phyloP scores from a whole-genome alignment of 257 asterid genomes.

The Solanum chmielewskii region DNA sequence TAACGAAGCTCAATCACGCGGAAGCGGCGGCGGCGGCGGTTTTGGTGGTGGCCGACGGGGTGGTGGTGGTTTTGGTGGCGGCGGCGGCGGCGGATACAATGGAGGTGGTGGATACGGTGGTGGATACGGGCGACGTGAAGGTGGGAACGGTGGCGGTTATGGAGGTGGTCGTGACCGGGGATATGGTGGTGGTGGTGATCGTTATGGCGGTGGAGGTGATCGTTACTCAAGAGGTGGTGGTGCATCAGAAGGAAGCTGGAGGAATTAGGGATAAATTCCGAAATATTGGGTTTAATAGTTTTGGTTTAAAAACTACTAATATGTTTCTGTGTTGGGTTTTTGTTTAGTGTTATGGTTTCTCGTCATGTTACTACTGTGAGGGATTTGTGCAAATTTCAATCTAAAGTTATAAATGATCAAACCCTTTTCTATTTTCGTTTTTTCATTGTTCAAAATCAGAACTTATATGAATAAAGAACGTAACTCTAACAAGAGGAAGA shows the following conservation, averaged over 20 bases:
- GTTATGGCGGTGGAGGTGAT: conserved; percentile 10
- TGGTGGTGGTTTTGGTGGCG: conserved; percentile 13
- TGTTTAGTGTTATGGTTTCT: not conserved
- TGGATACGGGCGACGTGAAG: conserved; percentile 12
- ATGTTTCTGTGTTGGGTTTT: not conserved
- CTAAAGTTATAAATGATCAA: not conserved
- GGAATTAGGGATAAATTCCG: conserved; percentile 7
- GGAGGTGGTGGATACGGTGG: conserved; percentile 12
- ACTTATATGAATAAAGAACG: too few species aligned
- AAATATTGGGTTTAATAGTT: not conserved
- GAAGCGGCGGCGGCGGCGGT: conserved; percentile 34
- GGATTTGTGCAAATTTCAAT: not conserved
- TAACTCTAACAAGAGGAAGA: too few species aligned
- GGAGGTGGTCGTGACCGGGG: conserved; percentile 20
- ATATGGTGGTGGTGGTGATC: conserved; percentile 13
- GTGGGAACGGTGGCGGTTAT: conserved; percentile 9
- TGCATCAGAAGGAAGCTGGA: conserved; percentile 46
- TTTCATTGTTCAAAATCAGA: not conserved
- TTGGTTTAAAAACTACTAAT: not conserved
- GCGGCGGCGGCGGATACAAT: conserved; percentile 20
- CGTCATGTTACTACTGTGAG: not conserved
- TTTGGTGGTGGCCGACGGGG: conserved; percentile 4
- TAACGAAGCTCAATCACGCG: conserved; percentile 85
- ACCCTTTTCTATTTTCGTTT: not conserved
- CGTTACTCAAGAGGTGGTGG: conserved; percentile 20